phyloP scores from a whole-genome alignment of 768 basidiomycete species.

The Collybia nuda region DNA sequence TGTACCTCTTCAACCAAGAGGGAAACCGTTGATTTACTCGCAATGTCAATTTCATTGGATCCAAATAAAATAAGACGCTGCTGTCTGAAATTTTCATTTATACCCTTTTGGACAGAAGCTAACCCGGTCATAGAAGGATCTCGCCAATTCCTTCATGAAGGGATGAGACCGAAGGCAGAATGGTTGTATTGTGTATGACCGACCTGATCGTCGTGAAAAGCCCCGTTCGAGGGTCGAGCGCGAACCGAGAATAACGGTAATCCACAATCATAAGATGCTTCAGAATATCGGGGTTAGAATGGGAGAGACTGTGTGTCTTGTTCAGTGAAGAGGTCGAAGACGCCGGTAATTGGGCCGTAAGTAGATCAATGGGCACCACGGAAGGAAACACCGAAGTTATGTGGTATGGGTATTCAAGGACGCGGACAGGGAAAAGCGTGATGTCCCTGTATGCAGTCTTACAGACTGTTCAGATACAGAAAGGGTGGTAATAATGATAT shows the following conservation, averaged over 20 bases:
- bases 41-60: constrained; percentile 84
- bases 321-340: constrained; percentile 16
- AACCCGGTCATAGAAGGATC: constrained; percentile 72
- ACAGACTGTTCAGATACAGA: constrained; percentile 20
- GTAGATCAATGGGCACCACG: constrained; percentile 26
- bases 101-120: constrained; percentile 62
- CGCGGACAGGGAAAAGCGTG: constrained; percentile 69
- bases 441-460: constrained; percentile 87
- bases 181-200: constrained; percentile 17
- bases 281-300: constrained; percentile 36
- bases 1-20: constrained; percentile 87
- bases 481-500: constrained; percentile 20
- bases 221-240: constrained; percentile 81
- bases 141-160: constrained; percentile 78
- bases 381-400: constrained; percentile 77
- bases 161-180: constrained; percentile 1
- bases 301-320: constrained; percentile 29
- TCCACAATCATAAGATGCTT: constrained; percentile 69
- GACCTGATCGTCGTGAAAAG: constrained; percentile 82
- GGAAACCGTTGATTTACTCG: constrained; percentile 75
- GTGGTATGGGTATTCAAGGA: constrained; percentile 72
- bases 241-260: constrained; percentile 91
- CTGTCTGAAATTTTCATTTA: constrained; percentile 49
- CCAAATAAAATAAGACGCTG: constrained; percentile 82
- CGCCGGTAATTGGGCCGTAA: constrained; percentile 14